Evolutionary conservation across 2,329 filamentous ascomycete genomes (phyloP), one percentile per base, ranked within the genome.

Genomic region (Graphiopsis chlorocephala): DNA sequence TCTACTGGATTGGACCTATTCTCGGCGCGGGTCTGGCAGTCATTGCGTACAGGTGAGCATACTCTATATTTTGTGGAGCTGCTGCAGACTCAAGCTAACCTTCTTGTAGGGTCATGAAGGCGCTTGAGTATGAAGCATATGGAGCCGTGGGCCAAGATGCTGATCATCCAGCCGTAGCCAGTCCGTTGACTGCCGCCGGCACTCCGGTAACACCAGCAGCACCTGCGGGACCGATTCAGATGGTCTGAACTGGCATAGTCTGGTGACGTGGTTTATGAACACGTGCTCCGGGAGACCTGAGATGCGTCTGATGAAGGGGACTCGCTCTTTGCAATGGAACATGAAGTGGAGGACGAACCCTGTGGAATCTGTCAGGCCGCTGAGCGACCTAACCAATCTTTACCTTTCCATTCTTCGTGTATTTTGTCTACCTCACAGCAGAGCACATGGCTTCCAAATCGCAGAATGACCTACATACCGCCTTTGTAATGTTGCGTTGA

Each of bases 1-100:
- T 81, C 55, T 81, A 81, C 70, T 81, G 79, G 79, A 59, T 80
- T 57, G 79, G 79, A 0, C 79, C 79, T 14, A 65, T 76, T 4
- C 71, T 81, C 10, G 79, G 79, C 17, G 73, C 79, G 4, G 62
- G 79, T 8, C 61, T 81, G 1, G 78, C 79, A 10, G 78, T 79
- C 4, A 61, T 74, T n/a, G 78, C 81, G 66, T 81, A 81, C 68
- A 73, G 74, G 74, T 58, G 73, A 26, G 73, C 71, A 2, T 23
- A 2, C 23, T 28, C 72, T 73, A 3, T 11, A 4, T 12, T 11
- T 3, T 4, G 1, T 45, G 38, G 12, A 45, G 8, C 29, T 69
- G 0, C 65, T 67, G 11, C 70, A 70, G 29, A 68, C 70, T 10
- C 61, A 72, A 33, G 20, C 20, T 64, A 25, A 64, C 23, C 1